A percentile compares a stretch with the other conserved stretches of the same genome.
These are phyloP conservation scores for Austropuccinia psidii DNA, from an alignment of 1,284 basidiomycete species.

Conservation along the genomic window DNA sequence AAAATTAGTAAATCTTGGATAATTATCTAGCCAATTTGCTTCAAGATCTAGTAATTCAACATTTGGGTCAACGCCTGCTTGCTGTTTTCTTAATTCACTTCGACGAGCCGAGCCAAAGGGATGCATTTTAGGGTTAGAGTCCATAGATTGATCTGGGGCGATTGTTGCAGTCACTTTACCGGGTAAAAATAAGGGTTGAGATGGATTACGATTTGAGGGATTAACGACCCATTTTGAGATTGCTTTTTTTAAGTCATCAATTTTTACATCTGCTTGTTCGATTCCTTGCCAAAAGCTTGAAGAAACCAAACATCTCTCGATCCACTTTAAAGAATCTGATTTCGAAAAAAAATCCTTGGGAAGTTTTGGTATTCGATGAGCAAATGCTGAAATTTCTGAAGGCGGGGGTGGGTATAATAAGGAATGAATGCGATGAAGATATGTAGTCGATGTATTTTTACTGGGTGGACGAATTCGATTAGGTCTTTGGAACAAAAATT, in stretches of 20 bases:
- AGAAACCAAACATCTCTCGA: conserved; percentile 33
- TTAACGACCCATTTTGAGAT: conserved; percentile 22
- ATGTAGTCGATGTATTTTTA: conserved; percentile 21
- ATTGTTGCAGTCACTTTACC: conserved; percentile 27
- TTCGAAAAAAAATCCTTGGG: conserved; percentile 12
- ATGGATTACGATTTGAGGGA: background rate
- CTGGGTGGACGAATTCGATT: conserved; percentile 31
- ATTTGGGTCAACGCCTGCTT: conserved; percentile 18
- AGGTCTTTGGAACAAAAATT: conserved; percentile 8
- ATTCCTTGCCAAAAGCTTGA: conserved; percentile 31
- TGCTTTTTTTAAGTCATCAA: conserved; percentile 29
- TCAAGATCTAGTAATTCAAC: conserved; percentile 15
- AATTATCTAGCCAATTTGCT: conserved; percentile 15
- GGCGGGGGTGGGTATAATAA: conserved; percentile 61
- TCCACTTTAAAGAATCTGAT: conserved; percentile 13
- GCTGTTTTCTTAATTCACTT: conserved; percentile 3
- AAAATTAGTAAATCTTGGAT: conserved; percentile 33
- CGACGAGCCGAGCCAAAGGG: conserved; percentile 17
- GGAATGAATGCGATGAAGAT: conserved; percentile 31
- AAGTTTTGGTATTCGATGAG: conserved; percentile 55
- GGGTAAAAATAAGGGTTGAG: conserved; percentile 11
- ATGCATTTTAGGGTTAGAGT: conserved; percentile 25
- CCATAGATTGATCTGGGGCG: conserved; percentile 36
- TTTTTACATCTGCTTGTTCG: conserved; percentile 31
- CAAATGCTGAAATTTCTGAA: conserved; percentile 64